Percentiles rank a stretch among this genome's conserved stretches.
These are phyloP conservation scores for Coemansia sp. DNA, from an alignment of 192 early-diverging fungal genomes.

Conservation along the genomic window DNA sequence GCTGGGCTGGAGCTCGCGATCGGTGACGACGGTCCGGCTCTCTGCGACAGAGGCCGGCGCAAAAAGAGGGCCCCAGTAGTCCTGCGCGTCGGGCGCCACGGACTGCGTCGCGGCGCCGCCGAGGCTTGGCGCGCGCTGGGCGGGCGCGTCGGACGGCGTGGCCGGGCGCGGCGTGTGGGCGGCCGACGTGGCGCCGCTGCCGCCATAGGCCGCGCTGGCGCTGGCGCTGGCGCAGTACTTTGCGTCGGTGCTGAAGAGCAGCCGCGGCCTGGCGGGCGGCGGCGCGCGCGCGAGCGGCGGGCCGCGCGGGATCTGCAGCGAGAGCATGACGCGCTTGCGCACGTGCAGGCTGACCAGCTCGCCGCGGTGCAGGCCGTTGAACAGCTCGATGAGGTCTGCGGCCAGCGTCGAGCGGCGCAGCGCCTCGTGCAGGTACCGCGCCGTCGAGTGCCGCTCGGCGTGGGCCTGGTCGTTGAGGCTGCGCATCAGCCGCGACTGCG, in stretches of 20 bases:
- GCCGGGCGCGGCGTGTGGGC: constrained; percentile 42
- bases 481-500: constrained; percentile 48
- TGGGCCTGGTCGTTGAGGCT: constrained; percentile 44
- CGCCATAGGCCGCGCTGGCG: constrained; percentile 2
- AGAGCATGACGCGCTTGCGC: constrained; percentile 51
- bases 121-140: background rate
- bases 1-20: constrained; percentile 64
- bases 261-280: constrained; percentile 17
- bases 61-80: constrained; percentile 31
- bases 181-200: constrained; percentile 23
- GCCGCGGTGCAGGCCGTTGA: constrained; percentile 46
- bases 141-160: constrained; percentile 23
- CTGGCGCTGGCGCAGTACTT: no score
- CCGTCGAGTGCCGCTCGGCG: constrained; percentile 18
- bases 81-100: constrained; percentile 33
- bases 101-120: constrained; percentile 13
- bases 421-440: constrained; percentile 32
- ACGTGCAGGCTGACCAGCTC: constrained; percentile 46
- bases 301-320: constrained; percentile 51
- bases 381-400: constrained; percentile 40
- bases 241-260: constrained; percentile 15
- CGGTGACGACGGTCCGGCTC: constrained; percentile 33
- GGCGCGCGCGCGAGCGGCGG: constrained; percentile 40
- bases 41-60: constrained; percentile 27
- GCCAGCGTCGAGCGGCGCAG: constrained; percentile 32